phyloP scores from a whole-genome alignment of 2,329 filamentous ascomycete species.

The Cladosporium austrohemisphaericum region DNA sequence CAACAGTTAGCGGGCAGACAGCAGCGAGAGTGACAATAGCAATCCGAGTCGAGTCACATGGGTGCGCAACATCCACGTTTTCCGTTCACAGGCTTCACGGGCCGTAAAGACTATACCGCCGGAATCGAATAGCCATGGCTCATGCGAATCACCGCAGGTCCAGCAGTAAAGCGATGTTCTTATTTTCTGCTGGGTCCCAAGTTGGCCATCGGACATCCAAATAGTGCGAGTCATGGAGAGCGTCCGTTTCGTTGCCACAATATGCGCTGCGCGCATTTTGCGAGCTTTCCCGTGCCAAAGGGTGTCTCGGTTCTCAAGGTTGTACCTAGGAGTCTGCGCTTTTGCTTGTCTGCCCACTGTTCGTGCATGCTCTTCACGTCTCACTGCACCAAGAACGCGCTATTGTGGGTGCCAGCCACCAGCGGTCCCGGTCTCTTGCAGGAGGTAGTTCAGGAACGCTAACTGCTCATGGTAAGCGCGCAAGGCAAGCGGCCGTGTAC shows the following conservation, averaged over 20 bases:
- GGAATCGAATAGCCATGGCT: no score
- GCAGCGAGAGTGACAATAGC: constrained; percentile 9
- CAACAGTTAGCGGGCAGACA: constrained; percentile 23
- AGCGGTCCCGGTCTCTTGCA: constrained; percentile 14
- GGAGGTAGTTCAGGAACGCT: constrained; percentile 11
- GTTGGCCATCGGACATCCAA: constrained; percentile 4
- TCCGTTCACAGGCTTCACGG: no score
- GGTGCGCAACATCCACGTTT: no score
- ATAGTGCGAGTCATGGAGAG: neutral
- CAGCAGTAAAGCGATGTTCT: neutral
- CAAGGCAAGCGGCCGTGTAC: constrained; percentile 6
- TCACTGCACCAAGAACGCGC: constrained; percentile 33
- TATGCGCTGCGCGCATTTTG: neutral
- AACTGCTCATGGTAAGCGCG: constrained; percentile 8
- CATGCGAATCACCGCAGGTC: constrained; percentile 3
- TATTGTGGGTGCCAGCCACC: constrained; percentile 21
- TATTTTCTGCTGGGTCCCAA: neutral
- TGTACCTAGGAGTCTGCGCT: constrained; percentile 9
- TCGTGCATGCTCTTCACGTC: constrained; percentile 30
- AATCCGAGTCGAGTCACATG: neutral
- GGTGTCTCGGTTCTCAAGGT: neutral
- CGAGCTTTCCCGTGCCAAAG: neutral
- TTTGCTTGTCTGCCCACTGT: constrained; percentile 54
- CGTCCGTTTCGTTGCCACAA: no score
- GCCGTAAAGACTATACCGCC: no score